Percentiles rank a stretch among this genome's conserved stretches.
Conservation (phyloP, 208 protist genomes). For the Baffinella frigidus region DNA sequence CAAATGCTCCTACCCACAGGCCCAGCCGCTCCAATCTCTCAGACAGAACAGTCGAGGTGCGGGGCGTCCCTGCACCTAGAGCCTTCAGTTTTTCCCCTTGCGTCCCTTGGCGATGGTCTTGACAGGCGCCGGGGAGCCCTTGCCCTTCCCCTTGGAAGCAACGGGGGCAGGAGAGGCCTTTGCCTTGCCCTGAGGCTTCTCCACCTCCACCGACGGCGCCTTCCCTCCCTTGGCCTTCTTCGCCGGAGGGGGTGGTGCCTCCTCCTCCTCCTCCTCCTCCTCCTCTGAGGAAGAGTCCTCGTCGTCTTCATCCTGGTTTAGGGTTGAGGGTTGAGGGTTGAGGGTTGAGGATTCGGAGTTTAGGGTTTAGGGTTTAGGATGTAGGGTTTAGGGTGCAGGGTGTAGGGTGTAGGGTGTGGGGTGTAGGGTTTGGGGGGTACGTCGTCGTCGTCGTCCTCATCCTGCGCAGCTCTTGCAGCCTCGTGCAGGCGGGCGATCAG, state of each 20-base stretch:
- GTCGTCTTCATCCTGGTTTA: background rate
- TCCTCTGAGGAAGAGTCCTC: background rate
- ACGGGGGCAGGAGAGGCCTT: background rate
- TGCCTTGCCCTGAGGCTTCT: background rate
- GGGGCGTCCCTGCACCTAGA: background rate
- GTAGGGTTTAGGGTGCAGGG: too few species aligned
- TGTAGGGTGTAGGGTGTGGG: too few species aligned
- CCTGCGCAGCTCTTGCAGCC: background rate
- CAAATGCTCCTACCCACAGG: background rate
- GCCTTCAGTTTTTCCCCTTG: background rate
- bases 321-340: too few species aligned
- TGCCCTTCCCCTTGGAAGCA: background rate
- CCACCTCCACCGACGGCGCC: background rate
- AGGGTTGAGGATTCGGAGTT: too few species aligned
- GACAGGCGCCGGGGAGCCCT: background rate
- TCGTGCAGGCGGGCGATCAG: background rate
- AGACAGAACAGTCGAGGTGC: background rate
- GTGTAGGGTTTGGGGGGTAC: too few species aligned
- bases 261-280: background rate
- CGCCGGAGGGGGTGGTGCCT: too few species aligned
- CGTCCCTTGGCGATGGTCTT: background rate
- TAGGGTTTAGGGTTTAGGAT: too few species aligned
- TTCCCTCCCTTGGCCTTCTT: background rate
- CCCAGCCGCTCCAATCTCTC: background rate
- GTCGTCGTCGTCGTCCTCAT: background rate